These are phyloP conservation scores for Theileria annulata DNA, from an alignment of 169 alveolate species.

Conservation along the genomic window DNA sequence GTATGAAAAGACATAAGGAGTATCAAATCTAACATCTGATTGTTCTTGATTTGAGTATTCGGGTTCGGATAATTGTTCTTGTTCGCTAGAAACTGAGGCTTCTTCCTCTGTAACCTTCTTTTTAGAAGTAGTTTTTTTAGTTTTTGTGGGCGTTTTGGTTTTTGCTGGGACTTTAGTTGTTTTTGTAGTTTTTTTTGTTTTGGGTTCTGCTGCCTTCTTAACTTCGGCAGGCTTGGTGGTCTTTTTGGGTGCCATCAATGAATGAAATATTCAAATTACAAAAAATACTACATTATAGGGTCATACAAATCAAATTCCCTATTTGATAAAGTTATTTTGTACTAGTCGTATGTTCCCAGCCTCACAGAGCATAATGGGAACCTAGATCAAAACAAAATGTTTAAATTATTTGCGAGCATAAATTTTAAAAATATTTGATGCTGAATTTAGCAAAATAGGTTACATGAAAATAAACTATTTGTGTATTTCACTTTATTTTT, in stretches of 20 bases:
- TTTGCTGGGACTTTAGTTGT: conserved; percentile 25
- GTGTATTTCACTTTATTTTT: background rate
- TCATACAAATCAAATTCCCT: background rate
- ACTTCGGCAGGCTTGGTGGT: conserved; percentile 26
- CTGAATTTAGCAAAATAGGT: too few relatives aligned
- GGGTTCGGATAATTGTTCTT: background rate
- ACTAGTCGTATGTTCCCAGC: background rate
- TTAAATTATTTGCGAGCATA: background rate
- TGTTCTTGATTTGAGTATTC: conserved; percentile 4
- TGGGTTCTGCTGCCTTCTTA: conserved; percentile 31
- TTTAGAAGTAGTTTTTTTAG: conserved; percentile 28
- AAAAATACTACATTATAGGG: background rate
- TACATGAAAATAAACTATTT: background rate
- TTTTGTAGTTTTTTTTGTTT: conserved; percentile 32
- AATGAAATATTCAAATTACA: background rate
- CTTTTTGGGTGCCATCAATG: conserved; percentile 24
- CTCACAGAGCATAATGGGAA: conserved; percentile 21
- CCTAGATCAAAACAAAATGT: background rate
- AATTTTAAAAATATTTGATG: background rate
- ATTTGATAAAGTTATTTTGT: background rate
- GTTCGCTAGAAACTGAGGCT: background rate
- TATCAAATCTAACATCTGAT: conserved; percentile 16
- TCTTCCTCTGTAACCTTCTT: conserved; percentile 33
- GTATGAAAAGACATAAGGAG: background rate
- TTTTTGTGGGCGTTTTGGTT: conserved; percentile 17